These are phyloP conservation scores for Podospora bellae-mahoneyi DNA, from an alignment of 495 filamentous ascomycete species.

Conservation along the genomic window DNA sequence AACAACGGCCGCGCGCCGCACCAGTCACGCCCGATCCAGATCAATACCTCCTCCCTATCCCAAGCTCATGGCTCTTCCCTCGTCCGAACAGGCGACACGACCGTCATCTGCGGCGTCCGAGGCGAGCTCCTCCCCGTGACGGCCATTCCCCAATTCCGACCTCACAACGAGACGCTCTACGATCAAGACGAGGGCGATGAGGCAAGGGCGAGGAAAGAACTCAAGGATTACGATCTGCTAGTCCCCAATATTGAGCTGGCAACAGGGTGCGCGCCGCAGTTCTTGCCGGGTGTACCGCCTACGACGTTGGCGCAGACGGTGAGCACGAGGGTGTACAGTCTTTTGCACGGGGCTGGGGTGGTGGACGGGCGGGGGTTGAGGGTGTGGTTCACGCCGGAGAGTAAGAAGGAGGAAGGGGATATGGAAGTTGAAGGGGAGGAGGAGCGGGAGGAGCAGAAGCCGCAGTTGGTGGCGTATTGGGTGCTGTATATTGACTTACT, in stretches of 20 bases:
- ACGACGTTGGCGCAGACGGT: conserved; percentile 77
- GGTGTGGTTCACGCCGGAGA: conserved; percentile 62
- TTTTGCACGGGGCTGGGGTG: conserved; percentile 66
- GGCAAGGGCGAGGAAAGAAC: conserved; percentile 33
- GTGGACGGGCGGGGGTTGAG: conserved; percentile 60
- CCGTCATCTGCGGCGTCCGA: conserved; percentile 85
- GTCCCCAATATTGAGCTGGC: conserved; percentile 90
- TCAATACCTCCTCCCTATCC: conserved; percentile 76
- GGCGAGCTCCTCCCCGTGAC: conserved; percentile 75
- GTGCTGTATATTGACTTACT: conserved; percentile 88
- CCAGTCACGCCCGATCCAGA: conserved; percentile 63
- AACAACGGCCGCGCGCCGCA: conserved; percentile 73
- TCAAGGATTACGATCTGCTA: conserved; percentile 63
- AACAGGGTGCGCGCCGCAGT: conserved; percentile 82
- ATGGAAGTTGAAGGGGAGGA: conserved; percentile 35
- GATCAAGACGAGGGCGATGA: conserved; percentile 19
- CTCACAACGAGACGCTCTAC: conserved; percentile 18
- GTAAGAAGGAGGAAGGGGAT: conserved; percentile 32
- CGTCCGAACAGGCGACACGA: conserved; percentile 82
- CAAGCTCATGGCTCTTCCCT: conserved; percentile 88
- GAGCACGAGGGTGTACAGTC: conserved; percentile 67
- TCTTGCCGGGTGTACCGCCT: conserved; percentile 79
- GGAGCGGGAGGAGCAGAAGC: conserved; percentile 35
- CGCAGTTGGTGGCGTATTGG: conserved; percentile 81
- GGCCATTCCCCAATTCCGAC: conserved; percentile 63